Evolutionary conservation across 2,329 filamentous ascomycete species (phyloP), one percentile per base, ranked within the genome.

Genomic region (Cryphonectria japonica): DNA sequence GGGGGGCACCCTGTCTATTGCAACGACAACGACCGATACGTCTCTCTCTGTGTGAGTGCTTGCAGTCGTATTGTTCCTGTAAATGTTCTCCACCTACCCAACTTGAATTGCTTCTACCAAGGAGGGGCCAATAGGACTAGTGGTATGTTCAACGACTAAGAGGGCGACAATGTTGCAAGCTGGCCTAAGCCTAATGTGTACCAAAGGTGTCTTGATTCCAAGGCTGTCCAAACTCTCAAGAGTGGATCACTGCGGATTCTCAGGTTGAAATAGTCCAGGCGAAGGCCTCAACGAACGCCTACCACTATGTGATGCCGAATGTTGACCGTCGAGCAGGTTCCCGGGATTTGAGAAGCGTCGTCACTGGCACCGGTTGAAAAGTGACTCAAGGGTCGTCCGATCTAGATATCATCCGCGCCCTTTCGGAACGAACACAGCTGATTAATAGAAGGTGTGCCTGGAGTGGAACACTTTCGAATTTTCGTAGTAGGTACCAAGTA

Each of bases 31-130:
- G 32, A 61, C 16, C 11, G 22, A 22, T 9, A 50, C 16, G 2
- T 41, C 14, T 43, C 11, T 43, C 3, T 43, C 1, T 43, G 13
- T 43, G 41, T n/a, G 46, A 39, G 59, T n/a, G 59, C 34, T 13
- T n/a, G 22, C 9, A 37, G 59, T 34, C 7, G 34, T 34, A 26
- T 39, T 11, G 3, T n/a, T 59, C 14, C 29, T 32, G 46, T 50
- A 59, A 16, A 59, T 59, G 14, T 19, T 32, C 54, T 59, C 54
- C 54, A 59, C 54, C 54, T 29, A 59, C 32, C 54, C 54, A 59
- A 59, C 29, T 59, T 26, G 26, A 32, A 34, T 3, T 32, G 54
- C 22, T 34, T 19, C 26, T 59, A 19, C 14, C 29, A 19, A 11
- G 46, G 46, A 7, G 19, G 13, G 11, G 19, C 26, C 54, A 8